A percentile compares a stretch with the other conserved stretches of the same genome.
phyloP scores from a whole-genome alignment of 345 rosid genomes.

The Litchi chinensis region DNA sequence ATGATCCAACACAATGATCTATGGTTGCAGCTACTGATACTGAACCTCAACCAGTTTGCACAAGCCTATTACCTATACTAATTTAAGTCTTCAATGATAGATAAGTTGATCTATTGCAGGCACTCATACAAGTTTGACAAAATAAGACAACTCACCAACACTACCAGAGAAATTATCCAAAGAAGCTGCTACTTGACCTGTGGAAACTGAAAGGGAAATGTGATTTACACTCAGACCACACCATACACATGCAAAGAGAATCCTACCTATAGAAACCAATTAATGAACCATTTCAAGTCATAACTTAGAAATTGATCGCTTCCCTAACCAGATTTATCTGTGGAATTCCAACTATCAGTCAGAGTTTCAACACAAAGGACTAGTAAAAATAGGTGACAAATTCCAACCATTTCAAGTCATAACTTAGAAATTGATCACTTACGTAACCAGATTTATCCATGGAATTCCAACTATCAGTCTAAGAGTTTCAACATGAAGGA shows the following conservation, averaged over 20 bases:
- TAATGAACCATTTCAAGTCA: neutral
- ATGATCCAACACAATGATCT: neutral
- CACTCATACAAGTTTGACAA: neutral
- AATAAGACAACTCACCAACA: neutral
- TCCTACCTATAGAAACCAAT: neutral
- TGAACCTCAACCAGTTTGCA: neutral
- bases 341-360: neutral
- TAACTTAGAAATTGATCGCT: neutral
- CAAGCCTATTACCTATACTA: neutral
- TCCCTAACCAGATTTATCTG: neutral
- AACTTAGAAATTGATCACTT: neutral
- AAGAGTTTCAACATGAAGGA: neutral
- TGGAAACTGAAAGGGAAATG: neutral
- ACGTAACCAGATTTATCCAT: neutral
- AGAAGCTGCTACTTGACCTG: neutral
- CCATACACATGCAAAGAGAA: neutral
- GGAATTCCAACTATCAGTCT: neutral
- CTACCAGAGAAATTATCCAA: neutral
- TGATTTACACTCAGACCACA: neutral
- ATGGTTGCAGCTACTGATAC: neutral
- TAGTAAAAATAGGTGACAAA: neutral
- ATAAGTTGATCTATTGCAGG: neutral
- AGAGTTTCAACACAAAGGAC: neutral
- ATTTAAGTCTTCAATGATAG: neutral
- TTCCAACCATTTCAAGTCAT: neutral